These are phyloP conservation scores for Daedaleopsis nitida DNA, from an alignment of 768 basidiomycete genomes.

Conservation along the genomic window DNA sequence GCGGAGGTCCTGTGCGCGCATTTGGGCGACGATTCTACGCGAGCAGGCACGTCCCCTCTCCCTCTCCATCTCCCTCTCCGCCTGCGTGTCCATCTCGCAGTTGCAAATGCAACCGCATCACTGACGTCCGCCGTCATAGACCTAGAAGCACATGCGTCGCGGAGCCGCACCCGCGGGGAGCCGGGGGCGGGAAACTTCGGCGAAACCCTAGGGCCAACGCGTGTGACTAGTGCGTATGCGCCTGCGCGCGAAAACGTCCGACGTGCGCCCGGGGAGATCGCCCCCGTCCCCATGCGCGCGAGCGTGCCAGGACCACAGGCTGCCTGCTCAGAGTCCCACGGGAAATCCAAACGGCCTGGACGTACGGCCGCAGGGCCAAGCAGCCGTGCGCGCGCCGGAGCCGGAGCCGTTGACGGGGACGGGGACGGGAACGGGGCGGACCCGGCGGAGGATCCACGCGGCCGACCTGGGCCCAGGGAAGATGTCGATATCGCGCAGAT, in stretches of 20 bases:
- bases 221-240: constrained; percentile 1
- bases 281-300: neutral
- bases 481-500: no score
- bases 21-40: constrained; percentile 1
- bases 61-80: neutral
- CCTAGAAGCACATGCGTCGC: no score
- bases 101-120: neutral
- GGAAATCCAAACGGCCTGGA: no score
- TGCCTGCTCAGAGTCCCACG: no score
- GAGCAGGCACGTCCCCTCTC: neutral
- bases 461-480: neutral
- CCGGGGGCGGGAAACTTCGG: constrained; percentile 9
- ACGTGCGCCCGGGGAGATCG: neutral
- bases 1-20: neutral
- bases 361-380: no score
- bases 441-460: neutral
- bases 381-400: neutral
- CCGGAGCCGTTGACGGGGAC: neutral
- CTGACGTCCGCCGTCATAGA: neutral
- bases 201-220: constrained; percentile 7
- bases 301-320: neutral
- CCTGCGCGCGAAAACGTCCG: neutral
- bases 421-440: no score
- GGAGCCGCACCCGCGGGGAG: no score
- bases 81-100: neutral